These are phyloP conservation scores for Coniferiporia weirii DNA, from an alignment of 1,284 basidiomycete genomes.

Conservation along the genomic window DNA sequence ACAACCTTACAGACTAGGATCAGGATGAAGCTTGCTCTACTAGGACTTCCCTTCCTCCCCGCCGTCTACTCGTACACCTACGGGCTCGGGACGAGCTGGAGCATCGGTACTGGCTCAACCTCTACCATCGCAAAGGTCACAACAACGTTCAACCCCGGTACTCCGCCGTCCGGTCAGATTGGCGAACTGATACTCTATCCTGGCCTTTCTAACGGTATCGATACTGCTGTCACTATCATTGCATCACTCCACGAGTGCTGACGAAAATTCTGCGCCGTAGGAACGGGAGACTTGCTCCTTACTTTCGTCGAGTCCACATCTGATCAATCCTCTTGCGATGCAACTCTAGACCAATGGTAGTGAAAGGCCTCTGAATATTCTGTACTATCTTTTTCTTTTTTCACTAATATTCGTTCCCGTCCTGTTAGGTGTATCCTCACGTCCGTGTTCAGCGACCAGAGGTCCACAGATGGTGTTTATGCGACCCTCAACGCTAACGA, in stretches of 20 bases:
- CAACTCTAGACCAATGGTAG: constrained; percentile 11
- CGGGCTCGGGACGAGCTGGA: constrained; percentile 15
- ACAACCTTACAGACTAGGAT: neutral
- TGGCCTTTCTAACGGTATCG: constrained; percentile 14
- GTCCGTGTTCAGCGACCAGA: constrained; percentile 6
- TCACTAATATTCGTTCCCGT: neutral
- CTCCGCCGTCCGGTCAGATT: constrained; percentile 6
- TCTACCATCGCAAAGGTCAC: constrained; percentile 13
- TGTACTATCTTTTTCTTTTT: neutral
- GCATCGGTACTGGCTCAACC: constrained; percentile 10
- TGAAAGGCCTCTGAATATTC: neutral
- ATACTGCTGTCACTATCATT: neutral
- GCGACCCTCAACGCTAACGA: constrained; percentile 9
- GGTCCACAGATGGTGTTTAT: constrained; percentile 1
- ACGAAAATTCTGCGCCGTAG: neutral
- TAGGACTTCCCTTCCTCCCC: neutral
- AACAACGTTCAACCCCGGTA: constrained; percentile 15
- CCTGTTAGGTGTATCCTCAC: constrained; percentile 14
- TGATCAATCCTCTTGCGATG: constrained; percentile 16
- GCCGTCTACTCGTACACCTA: constrained; percentile 8
- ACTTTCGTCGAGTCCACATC: constrained; percentile 10
- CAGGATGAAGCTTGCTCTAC: constrained; percentile 4
- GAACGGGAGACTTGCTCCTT: constrained; percentile 15
- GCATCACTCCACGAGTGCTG: neutral
- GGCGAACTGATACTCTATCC: constrained; percentile 15